Evolutionary conservation across 306 rosid genomes (phyloP).

Genomic region (Cucurbita ficifolia): DNA sequence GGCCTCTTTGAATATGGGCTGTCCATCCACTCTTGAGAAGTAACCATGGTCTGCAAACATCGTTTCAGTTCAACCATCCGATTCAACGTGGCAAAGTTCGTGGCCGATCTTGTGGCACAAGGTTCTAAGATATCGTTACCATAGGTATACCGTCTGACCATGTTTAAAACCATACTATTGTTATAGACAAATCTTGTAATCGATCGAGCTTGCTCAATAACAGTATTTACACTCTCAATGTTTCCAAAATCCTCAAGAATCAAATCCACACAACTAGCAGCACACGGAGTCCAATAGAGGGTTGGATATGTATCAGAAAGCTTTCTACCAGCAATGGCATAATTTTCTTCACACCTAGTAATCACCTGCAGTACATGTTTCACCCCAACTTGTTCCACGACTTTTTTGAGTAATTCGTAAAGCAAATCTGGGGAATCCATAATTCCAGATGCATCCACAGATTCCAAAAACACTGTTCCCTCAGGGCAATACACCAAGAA

Average conservation of each 20-base stretch:
- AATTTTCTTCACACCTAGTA: conserved; percentile 44
- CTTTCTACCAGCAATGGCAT: conserved; percentile 44
- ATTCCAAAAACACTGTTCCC: conserved; percentile 56
- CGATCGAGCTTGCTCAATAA: conserved; percentile 65
- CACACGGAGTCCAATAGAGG: conserved; percentile 78
- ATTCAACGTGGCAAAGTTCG: conserved; percentile 58
- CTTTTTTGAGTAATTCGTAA: conserved; percentile 49
- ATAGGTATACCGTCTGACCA: conserved; percentile 58
- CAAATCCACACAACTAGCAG: conserved; percentile 42
- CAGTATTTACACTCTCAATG: conserved; percentile 50
- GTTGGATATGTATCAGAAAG: conserved; percentile 53
- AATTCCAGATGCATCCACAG: conserved; percentile 54
- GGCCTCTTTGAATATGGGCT: conserved; percentile 61
- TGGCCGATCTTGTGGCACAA: conserved; percentile 33
- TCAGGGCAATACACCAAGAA: conserved; percentile 58
- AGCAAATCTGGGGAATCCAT: conserved; percentile 31
- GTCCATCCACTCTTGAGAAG: conserved; percentile 88
- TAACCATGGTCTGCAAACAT: conserved; percentile 66
- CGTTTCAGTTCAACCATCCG: conserved; percentile 71
- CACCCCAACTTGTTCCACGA: conserved; percentile 66
- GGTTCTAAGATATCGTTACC: conserved; percentile 73
- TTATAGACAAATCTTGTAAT: conserved; percentile 74
- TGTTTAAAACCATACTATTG: conserved; percentile 46
- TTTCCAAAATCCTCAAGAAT: conserved; percentile 68
- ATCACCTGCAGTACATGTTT: conserved; percentile 77